phyloP scores from a whole-genome alignment of 495 filamentous ascomycete species.

The Pseudotulostoma volvatum region DNA sequence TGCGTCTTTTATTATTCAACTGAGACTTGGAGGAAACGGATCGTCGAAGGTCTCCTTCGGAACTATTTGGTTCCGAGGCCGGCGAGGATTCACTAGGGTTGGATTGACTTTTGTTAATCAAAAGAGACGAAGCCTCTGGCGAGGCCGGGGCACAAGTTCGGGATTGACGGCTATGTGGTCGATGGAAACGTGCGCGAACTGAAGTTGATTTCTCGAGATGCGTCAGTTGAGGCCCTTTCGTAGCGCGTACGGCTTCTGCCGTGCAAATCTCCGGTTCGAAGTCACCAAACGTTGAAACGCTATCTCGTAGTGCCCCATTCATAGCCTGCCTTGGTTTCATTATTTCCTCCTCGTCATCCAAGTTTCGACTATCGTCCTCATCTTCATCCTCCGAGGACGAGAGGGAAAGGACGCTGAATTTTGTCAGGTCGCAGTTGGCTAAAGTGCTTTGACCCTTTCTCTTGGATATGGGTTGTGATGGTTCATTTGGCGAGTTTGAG shows the following conservation, averaged over 20 bases:
- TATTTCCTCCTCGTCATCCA: conserved; percentile 2
- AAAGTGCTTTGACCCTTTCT: conserved; percentile 30
- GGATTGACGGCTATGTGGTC: no score
- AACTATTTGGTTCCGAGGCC: conserved; percentile 19
- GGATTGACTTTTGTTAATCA: conserved; percentile 15
- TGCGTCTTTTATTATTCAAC: conserved; percentile 20
- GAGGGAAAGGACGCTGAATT: conserved; percentile 37
- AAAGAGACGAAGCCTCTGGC: no score
- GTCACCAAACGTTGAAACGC: conserved; percentile 23
- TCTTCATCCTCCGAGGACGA: conserved; percentile 42
- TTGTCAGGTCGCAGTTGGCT: conserved; percentile 30
- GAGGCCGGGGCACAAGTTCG: no score
- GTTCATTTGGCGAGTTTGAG: conserved; percentile 3
- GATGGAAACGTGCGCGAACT: no score
- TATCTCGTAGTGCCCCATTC: conserved; percentile 12
- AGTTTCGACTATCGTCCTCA: conserved; percentile 17
- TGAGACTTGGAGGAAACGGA: conserved; percentile 8
- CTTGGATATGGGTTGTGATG: conserved; percentile 18
- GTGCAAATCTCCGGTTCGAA: conserved; percentile 28
- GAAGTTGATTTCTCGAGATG: conserved; percentile 16
- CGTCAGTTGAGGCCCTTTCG: conserved; percentile 12
- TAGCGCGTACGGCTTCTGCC: conserved; percentile 22
- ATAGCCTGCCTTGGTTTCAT: neutral
- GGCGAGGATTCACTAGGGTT: conserved; percentile 20
- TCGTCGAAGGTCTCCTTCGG: conserved; percentile 4